A percentile compares a stretch with the other conserved stretches of the same genome.
phyloP scores from a whole-genome alignment of 1,284 basidiomycete genomes.

The Ustilago sp. region DNA sequence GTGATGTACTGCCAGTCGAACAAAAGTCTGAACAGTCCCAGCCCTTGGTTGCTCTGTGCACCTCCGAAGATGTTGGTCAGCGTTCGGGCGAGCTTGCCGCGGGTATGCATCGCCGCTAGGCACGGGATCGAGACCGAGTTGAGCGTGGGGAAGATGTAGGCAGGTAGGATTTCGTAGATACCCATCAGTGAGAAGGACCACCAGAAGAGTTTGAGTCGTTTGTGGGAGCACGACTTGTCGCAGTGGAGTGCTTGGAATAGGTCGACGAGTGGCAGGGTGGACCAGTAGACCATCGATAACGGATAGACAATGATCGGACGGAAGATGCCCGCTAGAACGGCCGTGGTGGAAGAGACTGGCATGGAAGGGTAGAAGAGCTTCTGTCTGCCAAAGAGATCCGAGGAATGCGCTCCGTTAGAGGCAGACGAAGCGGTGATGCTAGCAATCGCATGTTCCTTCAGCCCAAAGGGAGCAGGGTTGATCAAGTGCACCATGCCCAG shows the following conservation, averaged over 20 bases:
- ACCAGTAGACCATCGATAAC: conserved; percentile 69
- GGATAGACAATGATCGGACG: conserved; percentile 48
- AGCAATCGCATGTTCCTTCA: conserved; percentile 77
- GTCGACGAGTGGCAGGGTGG: conserved; percentile 58
- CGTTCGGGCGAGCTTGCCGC: conserved; percentile 11
- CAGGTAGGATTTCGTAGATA: conserved; percentile 70
- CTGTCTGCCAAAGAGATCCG: conserved; percentile 35
- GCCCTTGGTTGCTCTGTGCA: conserved; percentile 37
- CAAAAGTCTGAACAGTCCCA: conserved; percentile 54
- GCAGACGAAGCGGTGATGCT: conserved; percentile 75
- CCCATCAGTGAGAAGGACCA: conserved; percentile 61
- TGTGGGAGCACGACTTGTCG: conserved; percentile 69
- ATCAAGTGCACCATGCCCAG: conserved; percentile 72
- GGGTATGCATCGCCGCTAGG: conserved; percentile 74
- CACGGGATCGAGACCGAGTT: conserved; percentile 67
- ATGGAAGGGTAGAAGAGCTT: conserved; percentile 45
- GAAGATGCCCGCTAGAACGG: conserved; percentile 72
- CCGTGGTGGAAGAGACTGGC: conserved; percentile 71
- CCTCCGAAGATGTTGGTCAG: conserved; percentile 69
- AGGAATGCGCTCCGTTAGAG: conserved; percentile 19
- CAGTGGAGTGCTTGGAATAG: conserved; percentile 66
- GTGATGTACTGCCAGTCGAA: conserved; percentile 65
- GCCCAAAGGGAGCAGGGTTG: conserved; percentile 75
- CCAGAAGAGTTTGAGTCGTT: conserved; percentile 76
- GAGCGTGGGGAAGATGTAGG: conserved; percentile 71